These are phyloP conservation scores for Sindora glabra DNA, from an alignment of 306 rosid species.

Conservation along the genomic window DNA sequence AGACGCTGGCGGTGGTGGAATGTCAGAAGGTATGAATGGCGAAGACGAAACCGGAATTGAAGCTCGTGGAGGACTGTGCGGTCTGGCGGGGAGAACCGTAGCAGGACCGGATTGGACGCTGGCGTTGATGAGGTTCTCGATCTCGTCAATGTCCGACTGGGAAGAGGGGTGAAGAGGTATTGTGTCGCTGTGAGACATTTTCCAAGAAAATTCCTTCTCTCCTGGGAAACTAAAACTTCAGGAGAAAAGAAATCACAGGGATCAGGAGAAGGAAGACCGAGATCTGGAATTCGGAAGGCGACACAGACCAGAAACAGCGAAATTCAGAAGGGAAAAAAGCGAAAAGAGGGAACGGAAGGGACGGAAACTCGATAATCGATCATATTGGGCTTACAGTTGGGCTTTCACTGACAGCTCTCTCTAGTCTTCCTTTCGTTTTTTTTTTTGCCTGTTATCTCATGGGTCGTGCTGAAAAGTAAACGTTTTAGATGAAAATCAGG, in stretches of 20 bases:
- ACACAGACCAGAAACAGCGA: not conserved
- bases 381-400: too few species aligned
- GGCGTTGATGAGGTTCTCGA: constrained; percentile 86
- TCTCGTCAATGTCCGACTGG: constrained; percentile 98
- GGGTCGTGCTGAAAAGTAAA: too few species aligned
- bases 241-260: constrained; percentile 1
- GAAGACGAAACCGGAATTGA: constrained; percentile 75
- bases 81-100: constrained; percentile 62
- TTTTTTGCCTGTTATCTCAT: too few species aligned
- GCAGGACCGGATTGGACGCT: constrained; percentile 52
- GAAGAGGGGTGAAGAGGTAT: constrained; percentile 85
- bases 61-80: constrained; percentile 80
- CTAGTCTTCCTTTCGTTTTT: too few species aligned
- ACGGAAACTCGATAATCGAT: too few species aligned
- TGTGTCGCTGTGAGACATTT: constrained; percentile 89
- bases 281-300: not conserved
- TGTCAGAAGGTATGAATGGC: constrained; percentile 30
- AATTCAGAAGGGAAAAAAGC: too few species aligned
- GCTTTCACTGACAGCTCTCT: too few species aligned
- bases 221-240: too few species aligned
- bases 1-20: constrained; percentile 16
- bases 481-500: too few species aligned
- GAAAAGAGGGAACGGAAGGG: too few species aligned
- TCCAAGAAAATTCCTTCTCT: not conserved
- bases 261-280: not conserved